These are phyloP conservation scores for Globisporangium splendens DNA, from an alignment of 352 stramenopile genomes.

Conservation along the genomic window DNA sequence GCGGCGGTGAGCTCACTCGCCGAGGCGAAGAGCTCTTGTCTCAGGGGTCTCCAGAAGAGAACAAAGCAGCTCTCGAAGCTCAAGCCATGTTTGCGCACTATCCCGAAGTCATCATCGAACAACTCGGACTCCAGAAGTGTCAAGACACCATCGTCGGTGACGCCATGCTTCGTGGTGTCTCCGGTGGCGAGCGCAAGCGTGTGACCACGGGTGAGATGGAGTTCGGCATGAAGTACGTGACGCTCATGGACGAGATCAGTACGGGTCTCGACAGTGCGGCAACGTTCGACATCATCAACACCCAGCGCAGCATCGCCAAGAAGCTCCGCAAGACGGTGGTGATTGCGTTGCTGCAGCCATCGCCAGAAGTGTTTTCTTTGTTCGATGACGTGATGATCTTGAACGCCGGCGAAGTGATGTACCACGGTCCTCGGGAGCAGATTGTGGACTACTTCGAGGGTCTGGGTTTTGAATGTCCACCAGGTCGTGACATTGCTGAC, in stretches of 20 bases:
- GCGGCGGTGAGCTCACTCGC: constrained; percentile 30
- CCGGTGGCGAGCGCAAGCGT: too few relatives aligned
- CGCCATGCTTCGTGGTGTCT: too few relatives aligned
- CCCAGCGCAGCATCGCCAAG: constrained; percentile 37
- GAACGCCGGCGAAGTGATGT: constrained; percentile 87
- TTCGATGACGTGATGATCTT: constrained; percentile 95
- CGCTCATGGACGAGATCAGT: constrained; percentile 81
- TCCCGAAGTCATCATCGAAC: constrained; percentile 45
- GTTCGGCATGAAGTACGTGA: constrained; percentile 67
- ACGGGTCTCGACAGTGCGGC: constrained; percentile 58
- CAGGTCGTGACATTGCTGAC: constrained; percentile 83
- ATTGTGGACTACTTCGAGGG: constrained; percentile 71
- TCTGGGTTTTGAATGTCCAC: constrained; percentile 57
- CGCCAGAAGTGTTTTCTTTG: constrained; percentile 90
- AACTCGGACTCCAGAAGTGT: constrained; percentile 40
- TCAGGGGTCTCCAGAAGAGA: constrained; percentile 38
- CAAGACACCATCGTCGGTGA: too few relatives aligned
- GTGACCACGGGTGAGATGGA: too few relatives aligned
- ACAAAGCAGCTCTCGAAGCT: constrained; percentile 29
- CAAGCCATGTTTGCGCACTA: constrained; percentile 39
- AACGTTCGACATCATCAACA: constrained; percentile 52
- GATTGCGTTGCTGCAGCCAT: constrained; percentile 87
- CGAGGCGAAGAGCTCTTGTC: constrained; percentile 29
- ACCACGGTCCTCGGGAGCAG: constrained; percentile 62
- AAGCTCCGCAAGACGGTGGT: constrained; percentile 46